Percentiles rank a stretch among this genome's conserved stretches.
These are phyloP conservation scores for Porogramme epimiltina DNA, from an alignment of 1,284 basidiomycete species.

Conservation along the genomic window DNA sequence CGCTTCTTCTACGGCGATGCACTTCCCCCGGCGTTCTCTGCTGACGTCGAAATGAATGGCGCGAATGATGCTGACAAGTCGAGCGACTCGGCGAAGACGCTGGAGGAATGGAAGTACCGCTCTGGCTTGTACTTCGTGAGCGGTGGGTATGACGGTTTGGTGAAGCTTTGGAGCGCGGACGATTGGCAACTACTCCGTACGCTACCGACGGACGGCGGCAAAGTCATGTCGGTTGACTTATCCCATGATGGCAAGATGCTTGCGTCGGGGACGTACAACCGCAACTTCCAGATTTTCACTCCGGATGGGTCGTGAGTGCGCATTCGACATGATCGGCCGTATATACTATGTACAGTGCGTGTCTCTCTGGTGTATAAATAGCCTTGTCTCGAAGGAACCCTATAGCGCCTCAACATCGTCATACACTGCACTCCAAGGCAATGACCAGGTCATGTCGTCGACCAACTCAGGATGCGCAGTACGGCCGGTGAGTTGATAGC, in stretches of 20 bases:
- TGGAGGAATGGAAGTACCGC: conserved; percentile 72
- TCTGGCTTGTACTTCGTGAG: conserved; percentile 93
- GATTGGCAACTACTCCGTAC: conserved; percentile 94
- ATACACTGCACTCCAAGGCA: too few species aligned
- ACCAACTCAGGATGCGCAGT: too few species aligned
- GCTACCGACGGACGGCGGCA: conserved; percentile 91
- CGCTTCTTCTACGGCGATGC: conserved; percentile 82
- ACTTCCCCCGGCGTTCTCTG: conserved; percentile 35
- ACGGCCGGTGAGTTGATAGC: too few species aligned
- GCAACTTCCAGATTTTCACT: conserved; percentile 91
- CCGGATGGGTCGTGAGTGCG: conserved; percentile 55
- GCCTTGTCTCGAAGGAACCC: not conserved
- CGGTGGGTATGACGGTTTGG: conserved; percentile 92
- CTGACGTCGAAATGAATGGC: conserved; percentile 41
- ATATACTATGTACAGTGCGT: not conserved
- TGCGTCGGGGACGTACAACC: conserved; percentile 89
- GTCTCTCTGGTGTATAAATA: not conserved
- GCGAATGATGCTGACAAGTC: conserved; percentile 30
- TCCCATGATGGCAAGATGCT: conserved; percentile 82
- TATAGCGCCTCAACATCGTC: too few species aligned
- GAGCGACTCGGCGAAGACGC: conserved; percentile 12
- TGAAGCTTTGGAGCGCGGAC: conserved; percentile 97
- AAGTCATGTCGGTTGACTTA: conserved; percentile 98
- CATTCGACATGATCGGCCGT: not conserved
- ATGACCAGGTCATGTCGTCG: too few species aligned